Percentiles rank a stretch among this genome's conserved stretches.
phyloP scores from a whole-genome alignment of 2,329 filamentous ascomycete genomes.

The Ascochyta fabae region DNA sequence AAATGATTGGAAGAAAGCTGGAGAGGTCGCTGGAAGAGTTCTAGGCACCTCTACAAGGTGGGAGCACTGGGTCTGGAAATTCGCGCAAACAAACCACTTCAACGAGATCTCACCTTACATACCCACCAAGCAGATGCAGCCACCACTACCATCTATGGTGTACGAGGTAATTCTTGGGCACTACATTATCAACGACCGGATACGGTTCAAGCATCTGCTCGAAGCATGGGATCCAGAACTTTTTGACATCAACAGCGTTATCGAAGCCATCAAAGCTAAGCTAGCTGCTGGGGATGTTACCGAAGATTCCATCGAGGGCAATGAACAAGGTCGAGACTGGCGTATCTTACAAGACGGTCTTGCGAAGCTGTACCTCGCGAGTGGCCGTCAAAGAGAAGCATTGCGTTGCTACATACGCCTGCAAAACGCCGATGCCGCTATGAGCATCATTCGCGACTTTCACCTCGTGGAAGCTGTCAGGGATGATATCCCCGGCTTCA shows the following conservation, averaged over 20 bases:
- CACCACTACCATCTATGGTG: conserved; percentile 78
- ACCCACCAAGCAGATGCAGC: conserved; percentile 76
- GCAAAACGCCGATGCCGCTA: conserved; percentile 88
- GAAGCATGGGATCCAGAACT: conserved; percentile 84
- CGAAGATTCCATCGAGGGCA: conserved; percentile 77
- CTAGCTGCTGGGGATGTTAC: conserved; percentile 76
- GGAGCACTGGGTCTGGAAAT: conserved; percentile 96
- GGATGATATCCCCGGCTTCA: conserved; percentile 88
- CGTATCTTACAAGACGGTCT: conserved; percentile 85
- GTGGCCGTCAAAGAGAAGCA: conserved; percentile 81
- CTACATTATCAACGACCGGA: conserved; percentile 81
- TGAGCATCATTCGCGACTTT: conserved; percentile 83
- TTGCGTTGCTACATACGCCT: conserved; percentile 87
- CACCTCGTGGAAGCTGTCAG: conserved; percentile 88
- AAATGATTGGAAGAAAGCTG: conserved; percentile 78
- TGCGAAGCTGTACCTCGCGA: conserved; percentile 82
- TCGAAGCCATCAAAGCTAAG: conserved; percentile 80
- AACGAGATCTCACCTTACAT: conserved; percentile 89
- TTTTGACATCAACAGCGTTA: conserved; percentile 79
- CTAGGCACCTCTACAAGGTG: conserved; percentile 79
- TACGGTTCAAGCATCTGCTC: conserved; percentile 77
- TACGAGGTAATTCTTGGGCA: conserved; percentile 91
- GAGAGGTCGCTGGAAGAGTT: conserved; percentile 81
- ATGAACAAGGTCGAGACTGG: conserved; percentile 80
- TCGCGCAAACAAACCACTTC: conserved; percentile 83